phyloP scores from a whole-genome alignment of 768 basidiomycete species.

The Gloeophyllum trabeum region DNA sequence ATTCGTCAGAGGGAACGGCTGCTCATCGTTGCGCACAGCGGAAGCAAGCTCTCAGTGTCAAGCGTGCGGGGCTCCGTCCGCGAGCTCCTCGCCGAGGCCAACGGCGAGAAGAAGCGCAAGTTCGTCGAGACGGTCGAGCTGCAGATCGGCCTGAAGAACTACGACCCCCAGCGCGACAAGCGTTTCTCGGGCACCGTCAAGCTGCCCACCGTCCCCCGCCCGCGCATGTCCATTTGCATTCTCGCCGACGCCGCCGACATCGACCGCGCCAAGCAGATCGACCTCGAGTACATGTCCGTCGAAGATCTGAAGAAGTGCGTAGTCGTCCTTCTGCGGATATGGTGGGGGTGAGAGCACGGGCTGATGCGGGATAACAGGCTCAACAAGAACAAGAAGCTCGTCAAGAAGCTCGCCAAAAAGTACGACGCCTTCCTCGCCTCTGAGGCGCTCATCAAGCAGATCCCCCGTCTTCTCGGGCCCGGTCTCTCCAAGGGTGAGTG shows the following conservation, averaged over 20 bases:
- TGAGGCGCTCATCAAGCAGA: conserved; percentile 97
- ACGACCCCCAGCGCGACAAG: conserved; percentile 99
- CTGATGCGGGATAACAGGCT: conserved; percentile 36
- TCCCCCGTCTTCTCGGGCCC: conserved; percentile 97
- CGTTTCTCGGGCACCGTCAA: conserved; percentile 99
- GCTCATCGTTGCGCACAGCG: too few relatives aligned
- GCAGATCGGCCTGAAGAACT: conserved; percentile 96
- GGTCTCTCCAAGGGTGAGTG: conserved; percentile 93
- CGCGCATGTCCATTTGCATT: conserved; percentile 99
- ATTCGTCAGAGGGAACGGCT: too few relatives aligned
- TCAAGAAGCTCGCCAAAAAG: conserved; percentile 99
- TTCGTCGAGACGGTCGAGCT: conserved; percentile 95
- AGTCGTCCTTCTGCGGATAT: neutral
- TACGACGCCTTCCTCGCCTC: conserved; percentile 98
- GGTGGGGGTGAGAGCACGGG: neutral
- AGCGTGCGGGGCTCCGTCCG: conserved; percentile 99
- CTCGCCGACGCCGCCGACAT: conserved; percentile 98
- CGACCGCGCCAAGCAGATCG: conserved; percentile 96
- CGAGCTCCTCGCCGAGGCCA: conserved; percentile 77
- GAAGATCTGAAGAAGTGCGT: conserved; percentile 97
- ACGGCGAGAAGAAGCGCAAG: conserved; percentile 84
- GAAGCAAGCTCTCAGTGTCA: conserved; percentile 92
- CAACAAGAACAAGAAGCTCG: conserved; percentile 99
- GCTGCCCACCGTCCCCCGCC: conserved; percentile 96
- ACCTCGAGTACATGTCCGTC: conserved; percentile 98